Base-by-base conservation (phyloP, 495 filamentous ascomycete species). In the Penicillium riverlandense region DNA sequence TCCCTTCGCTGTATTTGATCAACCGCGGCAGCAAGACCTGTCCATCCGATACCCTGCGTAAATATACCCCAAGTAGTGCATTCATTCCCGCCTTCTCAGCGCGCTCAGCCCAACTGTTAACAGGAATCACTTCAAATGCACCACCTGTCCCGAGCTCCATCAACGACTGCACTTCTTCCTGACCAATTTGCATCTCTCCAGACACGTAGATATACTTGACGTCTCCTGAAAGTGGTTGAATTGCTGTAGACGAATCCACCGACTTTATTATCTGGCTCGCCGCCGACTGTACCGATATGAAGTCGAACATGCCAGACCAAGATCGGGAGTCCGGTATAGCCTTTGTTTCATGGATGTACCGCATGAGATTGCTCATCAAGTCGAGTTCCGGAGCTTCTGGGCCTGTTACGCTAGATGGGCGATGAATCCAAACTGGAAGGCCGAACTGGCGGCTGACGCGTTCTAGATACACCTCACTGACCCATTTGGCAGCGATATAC, bases 401-500 rank as follows among this genome's bases (percentile, higher is more conserved):
- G 6, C 50, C 50, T 8, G 42, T 51, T 29, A 70, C 57, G 40
- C 49, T 56, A 0, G 62, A 52, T 14, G 62, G 61, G 1, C 71
- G 61, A 47, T 77, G 70, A 27, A 74, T 65, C 46, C 40, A 66
- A 1, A 67, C 59, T 0, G 64, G 65, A n/a, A 69, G 36, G 1
- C 50, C 59, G 29, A 59, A 47, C 7, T 42, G 30, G 10, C 29
- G 6, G 29, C 36, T 31, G 10, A 53, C 52, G 3, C 57, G 54
- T 51, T 79, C 75, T 0, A 82, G 57, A 16, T 65, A 52, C 7
- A 40, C 43, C 54, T 83, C 79, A 42, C 71, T 68, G 1, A 69
- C 78, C 78, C 79, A 83, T 29, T 77, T 77, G 3, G 62, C 55
- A 0, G 74, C 62, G 0, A 52, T 50, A 43, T 79, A 82, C 1